These are phyloP conservation scores for Apocynum venetum DNA, from an alignment of 257 asterid species.

Conservation along the genomic window DNA sequence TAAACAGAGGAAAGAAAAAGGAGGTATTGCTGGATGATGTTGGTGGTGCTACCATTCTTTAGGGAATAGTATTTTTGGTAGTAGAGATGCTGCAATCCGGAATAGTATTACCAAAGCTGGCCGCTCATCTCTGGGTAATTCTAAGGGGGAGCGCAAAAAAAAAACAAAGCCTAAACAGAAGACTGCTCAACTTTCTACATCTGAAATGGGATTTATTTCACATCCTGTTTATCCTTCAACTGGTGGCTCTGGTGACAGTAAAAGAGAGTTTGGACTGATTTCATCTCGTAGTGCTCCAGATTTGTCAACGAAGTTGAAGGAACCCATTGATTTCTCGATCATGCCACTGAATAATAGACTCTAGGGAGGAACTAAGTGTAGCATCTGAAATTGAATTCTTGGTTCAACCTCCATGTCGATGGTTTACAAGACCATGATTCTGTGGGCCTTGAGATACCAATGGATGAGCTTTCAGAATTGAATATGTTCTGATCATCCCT, in stretches of 20 bases:
- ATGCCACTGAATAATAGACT: constrained; percentile 53
- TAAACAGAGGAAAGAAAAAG: constrained; percentile 79
- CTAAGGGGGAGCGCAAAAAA: constrained; percentile 80
- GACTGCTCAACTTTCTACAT: constrained; percentile 79
- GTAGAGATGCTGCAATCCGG: constrained; percentile 38
- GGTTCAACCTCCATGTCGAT: constrained; percentile 89
- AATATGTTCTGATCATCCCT: constrained; percentile 54
- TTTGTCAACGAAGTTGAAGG: constrained; percentile 36
- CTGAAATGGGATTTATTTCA: constrained; percentile 52
- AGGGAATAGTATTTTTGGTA: constrained; percentile 47
- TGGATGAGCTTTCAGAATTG: constrained; percentile 80
- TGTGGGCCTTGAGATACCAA: constrained; percentile 78
- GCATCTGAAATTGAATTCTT: constrained; percentile 65
- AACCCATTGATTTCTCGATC: constrained; percentile 29
- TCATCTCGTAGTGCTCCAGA: constrained; percentile 41
- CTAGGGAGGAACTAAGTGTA: constrained; percentile 64
- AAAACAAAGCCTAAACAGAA: constrained; percentile 80
- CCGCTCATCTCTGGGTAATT: constrained; percentile 51
- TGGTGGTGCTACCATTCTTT: constrained; percentile 52
- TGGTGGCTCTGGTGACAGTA: constrained; percentile 50
- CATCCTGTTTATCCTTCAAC: constrained; percentile 32
- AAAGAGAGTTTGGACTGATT: constrained; percentile 48
- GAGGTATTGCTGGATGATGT: constrained; percentile 80
- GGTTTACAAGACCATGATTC: constrained; percentile 57
- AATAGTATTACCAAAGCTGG: constrained; percentile 47